Percentiles rank a stretch among this genome's conserved stretches.
These are phyloP conservation scores for Hemileccinum impolitum DNA, from an alignment of 768 basidiomycete genomes.

Conservation along the genomic window DNA sequence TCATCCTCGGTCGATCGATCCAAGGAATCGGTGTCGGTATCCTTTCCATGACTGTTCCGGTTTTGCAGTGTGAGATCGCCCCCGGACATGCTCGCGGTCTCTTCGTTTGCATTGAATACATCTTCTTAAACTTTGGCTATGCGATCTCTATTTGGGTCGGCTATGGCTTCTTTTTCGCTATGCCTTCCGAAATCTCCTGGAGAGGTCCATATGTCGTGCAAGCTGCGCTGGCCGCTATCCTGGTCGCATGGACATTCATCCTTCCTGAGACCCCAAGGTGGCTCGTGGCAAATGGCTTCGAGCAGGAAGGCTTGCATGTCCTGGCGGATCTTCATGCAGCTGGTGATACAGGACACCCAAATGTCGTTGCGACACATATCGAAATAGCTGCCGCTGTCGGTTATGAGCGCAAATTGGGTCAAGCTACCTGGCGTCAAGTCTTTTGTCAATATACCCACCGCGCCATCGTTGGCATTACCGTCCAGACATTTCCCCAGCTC, in stretches of 20 bases:
- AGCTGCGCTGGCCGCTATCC: constrained; percentile 45
- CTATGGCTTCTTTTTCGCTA: constrained; percentile 47
- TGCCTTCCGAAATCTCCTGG: constrained; percentile 49
- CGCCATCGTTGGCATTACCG: constrained; percentile 47
- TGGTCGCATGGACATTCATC: constrained; percentile 45
- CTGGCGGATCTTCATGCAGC: constrained; percentile 55
- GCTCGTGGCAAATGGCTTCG: constrained; percentile 52
- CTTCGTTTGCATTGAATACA: constrained; percentile 52
- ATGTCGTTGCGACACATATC: constrained; percentile 42
- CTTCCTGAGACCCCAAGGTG: constrained; percentile 54
- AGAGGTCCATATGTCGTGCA: constrained; percentile 55
- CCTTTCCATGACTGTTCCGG: constrained; percentile 49
- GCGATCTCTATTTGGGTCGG: constrained; percentile 48
- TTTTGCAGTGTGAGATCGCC: constrained; percentile 48
- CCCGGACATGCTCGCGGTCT: constrained; percentile 47
- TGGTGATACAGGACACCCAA: constrained; percentile 43
- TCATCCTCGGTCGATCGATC: constrained; percentile 43
- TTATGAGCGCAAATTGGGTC: constrained; percentile 37
- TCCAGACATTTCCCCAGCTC: constrained; percentile 54
- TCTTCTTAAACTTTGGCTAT: constrained; percentile 50
- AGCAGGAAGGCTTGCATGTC: constrained; percentile 44
- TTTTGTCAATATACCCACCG: constrained; percentile 50
- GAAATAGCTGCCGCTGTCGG: constrained; percentile 40
- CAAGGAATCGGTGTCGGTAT: constrained; percentile 50
- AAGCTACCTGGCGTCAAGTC: constrained; percentile 46